phyloP scores from a whole-genome alignment of 2,329 filamentous ascomycete genomes.

The Grosmannia penicillata region DNA sequence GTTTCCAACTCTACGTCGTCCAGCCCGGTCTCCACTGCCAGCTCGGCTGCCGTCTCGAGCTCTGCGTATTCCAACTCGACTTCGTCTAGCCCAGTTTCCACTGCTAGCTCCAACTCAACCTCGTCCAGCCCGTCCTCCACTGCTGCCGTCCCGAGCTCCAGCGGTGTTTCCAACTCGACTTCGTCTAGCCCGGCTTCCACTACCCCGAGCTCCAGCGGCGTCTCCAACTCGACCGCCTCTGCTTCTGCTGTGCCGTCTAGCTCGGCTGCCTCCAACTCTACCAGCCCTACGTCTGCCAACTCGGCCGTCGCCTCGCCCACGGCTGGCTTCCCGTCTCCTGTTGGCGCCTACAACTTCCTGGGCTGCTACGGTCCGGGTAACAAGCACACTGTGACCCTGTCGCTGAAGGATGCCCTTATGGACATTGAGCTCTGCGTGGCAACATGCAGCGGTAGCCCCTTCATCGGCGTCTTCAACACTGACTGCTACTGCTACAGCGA shows the following conservation, averaged over 20 bases:
- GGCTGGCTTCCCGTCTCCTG: not conserved
- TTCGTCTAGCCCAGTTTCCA: no score
- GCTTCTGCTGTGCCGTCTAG: not conserved
- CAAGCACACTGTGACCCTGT: not conserved
- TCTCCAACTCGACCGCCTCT: not conserved
- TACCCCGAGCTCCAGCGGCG: not conserved
- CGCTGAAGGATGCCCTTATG: not conserved
- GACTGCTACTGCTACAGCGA: not conserved
- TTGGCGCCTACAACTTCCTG: not conserved
- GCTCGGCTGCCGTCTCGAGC: not conserved
- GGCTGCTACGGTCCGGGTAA: not conserved
- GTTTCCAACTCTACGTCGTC: no score
- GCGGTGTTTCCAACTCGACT: no score
- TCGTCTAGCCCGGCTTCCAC: not conserved
- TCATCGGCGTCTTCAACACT: not conserved
- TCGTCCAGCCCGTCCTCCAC: no score
- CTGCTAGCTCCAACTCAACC: no score
- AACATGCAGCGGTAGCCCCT: not conserved
- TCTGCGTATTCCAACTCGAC: no score
- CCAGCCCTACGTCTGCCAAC: not conserved
- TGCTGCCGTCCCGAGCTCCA: no score
- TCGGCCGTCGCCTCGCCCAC: not conserved
- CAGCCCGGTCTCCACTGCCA: not conserved
- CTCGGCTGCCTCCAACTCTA: not conserved
- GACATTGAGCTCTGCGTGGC: not conserved